A percentile compares a stretch with the other conserved stretches of the same genome.
phyloP scores from a whole-genome alignment of 441 rosid species.

The Gossypium schwendimanii region DNA sequence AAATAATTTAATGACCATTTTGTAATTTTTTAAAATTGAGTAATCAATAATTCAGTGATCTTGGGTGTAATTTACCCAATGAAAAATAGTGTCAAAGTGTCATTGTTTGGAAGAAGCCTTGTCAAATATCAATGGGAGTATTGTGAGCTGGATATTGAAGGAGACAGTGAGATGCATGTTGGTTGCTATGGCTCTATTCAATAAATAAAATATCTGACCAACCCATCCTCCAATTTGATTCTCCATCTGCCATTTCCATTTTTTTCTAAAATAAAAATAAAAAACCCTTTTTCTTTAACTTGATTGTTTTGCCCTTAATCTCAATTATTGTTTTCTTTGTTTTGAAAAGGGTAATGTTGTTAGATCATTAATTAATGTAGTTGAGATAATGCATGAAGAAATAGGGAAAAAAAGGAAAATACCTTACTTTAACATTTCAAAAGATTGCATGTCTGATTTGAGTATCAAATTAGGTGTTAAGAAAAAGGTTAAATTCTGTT shows the following conservation, averaged over 20 bases:
- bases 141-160: constrained; percentile 42
- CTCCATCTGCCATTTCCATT: constrained; percentile 15
- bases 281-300: background rate
- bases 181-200: constrained; percentile 19
- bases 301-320: background rate
- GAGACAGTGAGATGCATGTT: constrained; percentile 27
- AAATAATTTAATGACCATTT: no score
- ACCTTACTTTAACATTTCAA: background rate
- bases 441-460: background rate
- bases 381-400: background rate
- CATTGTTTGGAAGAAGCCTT: constrained; percentile 25
- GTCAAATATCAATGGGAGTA: constrained; percentile 29
- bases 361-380: background rate
- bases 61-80: no score
- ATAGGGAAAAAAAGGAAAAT: no score
- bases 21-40: no score
- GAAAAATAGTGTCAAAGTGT: constrained; percentile 17
- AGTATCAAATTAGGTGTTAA: constrained; percentile 28
- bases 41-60: no score
- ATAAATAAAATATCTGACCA: constrained; percentile 14
- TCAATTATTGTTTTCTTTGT: background rate
- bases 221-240: constrained; percentile 15
- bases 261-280: background rate
- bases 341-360: background rate
- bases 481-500: background rate